phyloP scores from a whole-genome alignment of 192 early-diverging fungal species.

The Dispira simplex region DNA sequence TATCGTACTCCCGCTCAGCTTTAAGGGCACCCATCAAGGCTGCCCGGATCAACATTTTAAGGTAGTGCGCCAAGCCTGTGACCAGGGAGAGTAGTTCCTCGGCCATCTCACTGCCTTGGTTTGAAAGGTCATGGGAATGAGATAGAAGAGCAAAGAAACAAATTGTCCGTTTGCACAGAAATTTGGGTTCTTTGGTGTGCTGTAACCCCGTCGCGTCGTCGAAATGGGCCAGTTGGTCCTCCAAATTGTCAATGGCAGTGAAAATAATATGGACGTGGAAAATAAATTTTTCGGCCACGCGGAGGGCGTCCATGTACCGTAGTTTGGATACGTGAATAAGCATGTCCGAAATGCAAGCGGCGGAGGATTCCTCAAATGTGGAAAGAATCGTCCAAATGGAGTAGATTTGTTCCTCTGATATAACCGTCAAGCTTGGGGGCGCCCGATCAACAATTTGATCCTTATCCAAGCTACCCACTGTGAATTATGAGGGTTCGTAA shows the following conservation, averaged over 20 bases:
- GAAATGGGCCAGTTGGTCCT: conserved; percentile 45
- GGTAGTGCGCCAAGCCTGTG: conserved; percentile 77
- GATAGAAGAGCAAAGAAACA: conserved; percentile 87
- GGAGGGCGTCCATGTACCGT: conserved; percentile 61
- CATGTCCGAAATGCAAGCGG: conserved; percentile 92
- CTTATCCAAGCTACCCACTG: background rate
- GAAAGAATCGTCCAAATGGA: conserved; percentile 83
- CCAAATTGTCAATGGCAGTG: conserved; percentile 74
- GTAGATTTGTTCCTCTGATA: conserved; percentile 72
- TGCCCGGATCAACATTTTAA: conserved; percentile 82
- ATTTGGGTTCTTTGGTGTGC: conserved; percentile 80
- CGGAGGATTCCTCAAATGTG: conserved; percentile 91
- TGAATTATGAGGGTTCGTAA: background rate
- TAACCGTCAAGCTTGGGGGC: conserved; percentile 3
- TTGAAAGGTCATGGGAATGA: conserved; percentile 30
- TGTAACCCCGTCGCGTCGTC: conserved; percentile 52
- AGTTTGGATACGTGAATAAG: conserved; percentile 79
- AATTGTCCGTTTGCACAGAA: conserved; percentile 89
- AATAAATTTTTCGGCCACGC: conserved; percentile 74
- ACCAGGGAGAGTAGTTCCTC: conserved; percentile 81
- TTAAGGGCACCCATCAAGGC: conserved; percentile 78
- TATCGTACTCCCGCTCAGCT: conserved; percentile 31
- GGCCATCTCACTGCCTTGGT: conserved; percentile 37
- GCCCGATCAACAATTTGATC: conserved; percentile 4
- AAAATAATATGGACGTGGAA: conserved; percentile 88